Percentiles rank a stretch among this genome's conserved stretches.
Evolutionary conservation across 768 basidiomycete genomes (phyloP).

Genomic region (Pleurotus tuber-regium): DNA sequence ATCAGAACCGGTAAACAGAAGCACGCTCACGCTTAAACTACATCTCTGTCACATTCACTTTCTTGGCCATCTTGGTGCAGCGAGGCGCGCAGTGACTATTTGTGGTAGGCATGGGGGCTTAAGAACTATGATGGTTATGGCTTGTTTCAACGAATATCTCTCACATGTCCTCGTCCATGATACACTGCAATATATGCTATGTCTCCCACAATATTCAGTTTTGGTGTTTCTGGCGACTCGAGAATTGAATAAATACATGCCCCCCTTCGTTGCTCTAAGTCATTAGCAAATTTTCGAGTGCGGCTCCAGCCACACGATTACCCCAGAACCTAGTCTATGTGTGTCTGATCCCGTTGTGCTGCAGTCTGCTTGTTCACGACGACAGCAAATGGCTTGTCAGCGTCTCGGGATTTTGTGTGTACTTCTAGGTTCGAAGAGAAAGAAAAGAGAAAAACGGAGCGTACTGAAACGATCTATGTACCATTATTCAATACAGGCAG

Average conservation of each 20-base stretch:
- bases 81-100: constrained; percentile 4
- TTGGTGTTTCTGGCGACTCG: background rate
- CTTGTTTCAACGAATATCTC: constrained; percentile 3
- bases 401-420: no score
- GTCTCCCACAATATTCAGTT: background rate
- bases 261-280: no score
- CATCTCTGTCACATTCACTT: constrained; percentile 13
- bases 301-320: no score
- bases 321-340: no score
- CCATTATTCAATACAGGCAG: background rate
- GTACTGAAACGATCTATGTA: background rate
- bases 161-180: constrained; percentile 5
- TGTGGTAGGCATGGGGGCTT: constrained; percentile 8
- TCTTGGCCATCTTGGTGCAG: constrained; percentile 38
- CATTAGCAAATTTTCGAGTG: no score
- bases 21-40: constrained; percentile 61
- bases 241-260: no score
- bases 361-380: no score
- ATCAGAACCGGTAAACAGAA: constrained; percentile 93
- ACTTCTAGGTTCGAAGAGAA: no score
- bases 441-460: no score
- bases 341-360: no score
- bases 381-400: no score
- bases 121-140: constrained; percentile 8
- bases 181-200: constrained; percentile 11